A percentile compares a stretch with the other conserved stretches of the same genome.
Evolutionary conservation across 176 grass and related monocot genomes (phyloP).

Genomic region (Puccinellia tenuiflora): DNA sequence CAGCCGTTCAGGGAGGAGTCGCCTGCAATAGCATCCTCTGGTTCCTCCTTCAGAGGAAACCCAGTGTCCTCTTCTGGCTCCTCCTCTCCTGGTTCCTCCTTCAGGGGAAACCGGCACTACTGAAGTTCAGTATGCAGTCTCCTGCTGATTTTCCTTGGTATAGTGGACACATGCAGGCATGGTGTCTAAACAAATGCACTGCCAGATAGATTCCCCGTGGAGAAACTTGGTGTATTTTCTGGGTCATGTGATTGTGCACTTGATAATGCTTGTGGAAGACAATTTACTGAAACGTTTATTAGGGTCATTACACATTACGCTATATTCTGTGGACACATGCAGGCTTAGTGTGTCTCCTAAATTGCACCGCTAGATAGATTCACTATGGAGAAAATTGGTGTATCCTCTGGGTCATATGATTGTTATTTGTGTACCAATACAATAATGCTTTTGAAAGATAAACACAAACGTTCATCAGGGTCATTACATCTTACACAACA

Average conservation of each 20-base stretch:
- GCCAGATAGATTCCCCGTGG: background rate
- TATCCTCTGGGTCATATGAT: too few species aligned
- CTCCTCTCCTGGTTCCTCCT: conserved; percentile 42
- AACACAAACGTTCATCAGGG: too few species aligned
- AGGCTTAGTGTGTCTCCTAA: too few species aligned
- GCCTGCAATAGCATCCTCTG: conserved; percentile 29
- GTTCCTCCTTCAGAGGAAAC: conserved; percentile 45
- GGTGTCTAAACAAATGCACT: background rate
- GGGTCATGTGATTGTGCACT: background rate
- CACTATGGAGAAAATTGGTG: too few species aligned
- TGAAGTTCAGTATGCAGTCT: background rate
- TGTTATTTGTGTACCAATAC: too few species aligned
- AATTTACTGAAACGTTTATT: background rate
- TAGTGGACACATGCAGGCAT: background rate
- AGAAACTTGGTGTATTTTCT: background rate
- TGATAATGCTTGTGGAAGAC: background rate
- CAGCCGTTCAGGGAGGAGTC: conserved; percentile 69
- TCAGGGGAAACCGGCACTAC: conserved; percentile 35
- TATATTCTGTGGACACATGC: too few species aligned
- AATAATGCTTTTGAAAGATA: too few species aligned
- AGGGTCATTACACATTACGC: background rate
- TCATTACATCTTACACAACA: too few species aligned
- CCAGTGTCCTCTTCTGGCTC: background rate
- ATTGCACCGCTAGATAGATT: too few species aligned
- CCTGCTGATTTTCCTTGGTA: background rate